Percentiles rank a stretch among this genome's conserved stretches.
phyloP scores from a whole-genome alignment of 2,329 filamentous ascomycete species.

The Ophiognomonia clavigignenti-juglandacearum region DNA sequence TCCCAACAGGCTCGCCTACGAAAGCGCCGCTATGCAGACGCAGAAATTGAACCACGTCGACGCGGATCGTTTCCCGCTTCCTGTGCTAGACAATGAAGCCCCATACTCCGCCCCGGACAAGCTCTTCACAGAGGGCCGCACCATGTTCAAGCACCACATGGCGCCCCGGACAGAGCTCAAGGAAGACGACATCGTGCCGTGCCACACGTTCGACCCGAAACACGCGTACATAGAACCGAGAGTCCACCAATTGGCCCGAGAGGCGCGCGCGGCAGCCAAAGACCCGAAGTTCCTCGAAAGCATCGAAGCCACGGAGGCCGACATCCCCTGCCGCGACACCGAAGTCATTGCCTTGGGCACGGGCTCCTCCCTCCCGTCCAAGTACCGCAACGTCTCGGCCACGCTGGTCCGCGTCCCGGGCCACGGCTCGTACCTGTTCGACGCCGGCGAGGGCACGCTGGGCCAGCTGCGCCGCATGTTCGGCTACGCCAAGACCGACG shows the following conservation, averaged over 20 bases:
- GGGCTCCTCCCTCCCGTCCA: constrained; percentile 83
- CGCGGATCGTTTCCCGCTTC: constrained; percentile 65
- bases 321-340: constrained; percentile 67
- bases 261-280: constrained; percentile 37
- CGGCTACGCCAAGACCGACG: constrained; percentile 55
- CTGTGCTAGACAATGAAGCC: constrained; percentile 55
- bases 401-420: constrained; percentile 81
- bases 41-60: constrained; percentile 70
- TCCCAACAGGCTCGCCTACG: constrained; percentile 69
- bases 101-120: constrained; percentile 12
- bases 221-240: constrained; percentile 44
- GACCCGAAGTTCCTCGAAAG: constrained; percentile 41
- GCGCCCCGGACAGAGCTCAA: constrained; percentile 43
- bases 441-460: constrained; percentile 88
- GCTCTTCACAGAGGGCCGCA: constrained; percentile 34
- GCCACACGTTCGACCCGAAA: no score
- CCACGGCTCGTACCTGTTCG: constrained; percentile 82
- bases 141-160: constrained; percentile 41
- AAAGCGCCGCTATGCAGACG: constrained; percentile 61
- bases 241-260: constrained; percentile 49
- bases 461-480: constrained; percentile 80
- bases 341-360: constrained; percentile 84
- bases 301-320: constrained; percentile 50
- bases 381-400: constrained; percentile 91
- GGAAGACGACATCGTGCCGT: constrained; percentile 39